A percentile compares a stretch with the other conserved stretches of the same genome.
Evolutionary conservation across 2,329 filamentous ascomycete genomes (phyloP).

Genomic region (Davidsoniella virescens): DNA sequence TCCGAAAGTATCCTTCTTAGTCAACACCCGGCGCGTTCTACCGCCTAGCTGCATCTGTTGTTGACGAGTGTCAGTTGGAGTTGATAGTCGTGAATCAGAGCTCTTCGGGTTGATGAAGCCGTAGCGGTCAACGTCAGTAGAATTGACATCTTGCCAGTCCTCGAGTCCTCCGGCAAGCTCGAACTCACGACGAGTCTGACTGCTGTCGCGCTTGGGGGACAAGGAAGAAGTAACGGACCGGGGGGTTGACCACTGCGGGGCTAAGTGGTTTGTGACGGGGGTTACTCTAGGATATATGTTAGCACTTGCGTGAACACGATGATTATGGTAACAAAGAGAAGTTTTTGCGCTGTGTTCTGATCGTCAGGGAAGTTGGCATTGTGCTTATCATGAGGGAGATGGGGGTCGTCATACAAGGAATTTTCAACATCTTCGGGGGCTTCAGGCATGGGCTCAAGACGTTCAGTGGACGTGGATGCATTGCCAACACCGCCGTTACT

Average conservation of each 20-base stretch:
- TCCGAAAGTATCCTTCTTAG: conserved; percentile 24
- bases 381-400: not conserved
- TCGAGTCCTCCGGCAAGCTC: conserved; percentile 44
- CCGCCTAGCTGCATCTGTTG: conserved; percentile 11
- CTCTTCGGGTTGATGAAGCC: conserved; percentile 41
- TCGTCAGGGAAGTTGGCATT: not conserved
- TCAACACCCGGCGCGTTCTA: conserved; percentile 23
- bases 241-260: conserved; percentile 22
- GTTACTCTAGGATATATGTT: conserved; percentile 14
- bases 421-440: conserved; percentile 33
- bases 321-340: not conserved
- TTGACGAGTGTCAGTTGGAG: conserved; percentile 21
- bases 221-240: conserved; percentile 27
- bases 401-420: conserved; percentile 5
- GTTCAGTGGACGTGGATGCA: conserved; percentile 24
- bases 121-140: conserved; percentile 47
- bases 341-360: not conserved
- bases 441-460: conserved; percentile 33
- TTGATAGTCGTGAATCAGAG: conserved; percentile 24
- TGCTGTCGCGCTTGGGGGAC: conserved; percentile 25
- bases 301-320: conserved; percentile 13
- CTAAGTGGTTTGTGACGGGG: conserved; percentile 16
- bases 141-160: conserved; percentile 50
- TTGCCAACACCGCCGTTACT: not conserved
- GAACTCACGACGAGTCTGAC: conserved; percentile 24